These are phyloP conservation scores for Suhomyces ambrosiae DNA, from an alignment of 1,139 yeast genomes.

Conservation along the genomic window DNA sequence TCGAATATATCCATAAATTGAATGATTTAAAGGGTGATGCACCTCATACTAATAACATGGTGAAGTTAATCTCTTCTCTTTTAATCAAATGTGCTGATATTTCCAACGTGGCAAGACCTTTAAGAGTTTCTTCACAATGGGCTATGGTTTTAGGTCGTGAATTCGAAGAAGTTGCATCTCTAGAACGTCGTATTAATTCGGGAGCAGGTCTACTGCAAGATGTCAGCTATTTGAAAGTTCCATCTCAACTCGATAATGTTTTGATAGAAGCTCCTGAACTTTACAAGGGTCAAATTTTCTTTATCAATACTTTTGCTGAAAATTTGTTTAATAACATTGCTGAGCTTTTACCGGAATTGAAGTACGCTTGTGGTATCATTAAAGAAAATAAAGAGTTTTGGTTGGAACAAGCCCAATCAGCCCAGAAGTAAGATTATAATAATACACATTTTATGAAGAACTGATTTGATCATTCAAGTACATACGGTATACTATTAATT, in stretches of 20 bases:
- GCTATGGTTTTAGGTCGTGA: constrained; percentile 77
- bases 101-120: constrained; percentile 83
- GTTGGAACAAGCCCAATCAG: constrained; percentile 23
- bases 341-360: constrained; percentile 56
- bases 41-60: constrained; percentile 29
- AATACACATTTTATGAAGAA: too few relatives aligned
- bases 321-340: constrained; percentile 70
- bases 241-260: constrained; percentile 37
- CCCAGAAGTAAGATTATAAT: too few relatives aligned
- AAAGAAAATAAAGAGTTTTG: constrained; percentile 48
- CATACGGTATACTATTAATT: too few relatives aligned
- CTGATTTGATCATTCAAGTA: constrained; percentile 2
- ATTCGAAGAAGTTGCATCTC: constrained; percentile 63
- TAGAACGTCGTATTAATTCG: constrained; percentile 46
- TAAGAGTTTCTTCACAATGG: constrained; percentile 81
- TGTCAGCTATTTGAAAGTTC: constrained; percentile 34
- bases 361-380: constrained; percentile 53
- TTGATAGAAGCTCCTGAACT: constrained; percentile 50
- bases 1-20: constrained; percentile 62
- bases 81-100: constrained; percentile 93
- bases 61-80: constrained; percentile 59
- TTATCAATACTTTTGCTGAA: constrained; percentile 79
- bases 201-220: constrained; percentile 16
- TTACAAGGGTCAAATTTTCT: constrained; percentile 80
- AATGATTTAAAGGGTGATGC: constrained; percentile 28